Evolutionary conservation across 805 yeast species (phyloP), one percentile per base, ranked within the genome.

Genomic region (Candida namnaoensis): DNA sequence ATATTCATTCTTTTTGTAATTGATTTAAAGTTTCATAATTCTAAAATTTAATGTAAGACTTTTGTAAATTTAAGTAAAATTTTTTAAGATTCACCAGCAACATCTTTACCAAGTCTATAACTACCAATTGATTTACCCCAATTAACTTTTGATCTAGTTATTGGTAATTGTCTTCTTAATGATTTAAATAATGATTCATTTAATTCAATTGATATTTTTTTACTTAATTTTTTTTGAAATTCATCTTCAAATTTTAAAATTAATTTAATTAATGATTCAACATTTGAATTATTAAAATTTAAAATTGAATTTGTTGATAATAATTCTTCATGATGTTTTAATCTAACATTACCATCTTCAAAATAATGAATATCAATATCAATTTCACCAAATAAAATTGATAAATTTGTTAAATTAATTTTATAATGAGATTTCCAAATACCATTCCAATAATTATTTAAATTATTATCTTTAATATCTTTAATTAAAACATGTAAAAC

Each of bases 91-190:
- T 69, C 71, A 41, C 70, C 68, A 10, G 71, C 81, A 32, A 81
- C 88, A 56, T 84, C 90, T 48, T 79, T 80, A 14, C 98, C 98
- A 36, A 91, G 68, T 54, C 87, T 77, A 64, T 90, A 90, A 57
- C 81, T 85, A 14, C 95, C 95, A 51, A 88, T 86, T 10, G 96
- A 87, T 56, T 78, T 85, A 28, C 95, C 96, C 99, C 99, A 91
- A 59, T 87, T 86, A 54, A 91, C 82, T 59, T 84, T 88, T 14
- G 95, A 76, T 57, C 96, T 75, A 19, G 95, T 91, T 19, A 91
- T 81, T 7, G 99, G 99, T 47, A 91, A 69, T 59, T 87, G 87
- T 62, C 99, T 81, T 65, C 99, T 77, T 51, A 91, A 72, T 45
- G 74, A 73, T 64, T 91, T 93, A 68, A 93, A 91, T 47, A 79